Evolutionary conservation across 2,329 filamentous ascomycete genomes (phyloP).

Genomic region (Alternaria arborescens): DNA sequence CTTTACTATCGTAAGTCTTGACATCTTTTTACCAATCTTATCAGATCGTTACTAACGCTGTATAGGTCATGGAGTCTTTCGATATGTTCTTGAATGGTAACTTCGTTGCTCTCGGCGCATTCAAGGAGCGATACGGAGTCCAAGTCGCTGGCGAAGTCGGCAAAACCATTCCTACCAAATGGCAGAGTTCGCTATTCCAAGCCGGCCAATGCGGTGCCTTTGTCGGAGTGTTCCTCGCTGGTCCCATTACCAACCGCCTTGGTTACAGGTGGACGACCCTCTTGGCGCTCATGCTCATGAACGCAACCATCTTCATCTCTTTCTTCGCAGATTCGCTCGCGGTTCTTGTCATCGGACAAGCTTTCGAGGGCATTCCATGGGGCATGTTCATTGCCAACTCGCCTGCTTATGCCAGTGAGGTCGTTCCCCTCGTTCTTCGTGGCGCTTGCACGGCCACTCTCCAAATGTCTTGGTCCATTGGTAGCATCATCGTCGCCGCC

Average conservation of each 20-base stretch:
- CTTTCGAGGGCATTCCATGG: slow-evolving; percentile 69
- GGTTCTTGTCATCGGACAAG: slow-evolving; percentile 62
- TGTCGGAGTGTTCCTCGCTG: slow-evolving; percentile 67
- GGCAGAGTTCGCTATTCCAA: slow-evolving; percentile 66
- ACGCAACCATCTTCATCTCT: slow-evolving; percentile 67
- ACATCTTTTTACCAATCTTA: neutral
- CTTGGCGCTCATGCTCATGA: slow-evolving; percentile 62
- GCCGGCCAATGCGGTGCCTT: slow-evolving; percentile 67
- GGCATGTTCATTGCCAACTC: slow-evolving; percentile 71
- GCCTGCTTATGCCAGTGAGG: slow-evolving; percentile 68
- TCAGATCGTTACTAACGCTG: slow-evolving; percentile 1
- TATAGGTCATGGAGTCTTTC: slow-evolving; percentile 70
- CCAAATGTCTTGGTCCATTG: slow-evolving; percentile 72
- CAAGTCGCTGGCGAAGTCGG: slow-evolving; percentile 27
- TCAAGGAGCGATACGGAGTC: slow-evolving; percentile 60
- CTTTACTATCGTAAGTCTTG: slow-evolving; percentile 59
- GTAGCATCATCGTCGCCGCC: slow-evolving; percentile 66
- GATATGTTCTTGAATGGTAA: slow-evolving; percentile 67
- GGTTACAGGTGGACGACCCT: slow-evolving; percentile 68
- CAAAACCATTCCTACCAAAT: slow-evolving; percentile 59
- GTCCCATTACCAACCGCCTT: slow-evolving; percentile 64
- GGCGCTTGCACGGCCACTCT: slow-evolving; percentile 67
- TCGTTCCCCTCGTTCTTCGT: slow-evolving; percentile 66
- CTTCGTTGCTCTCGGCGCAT: slow-evolving; percentile 63
- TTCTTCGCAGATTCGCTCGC: slow-evolving; percentile 62